Base-by-base conservation (phyloP, 2,329 filamentous ascomycete species). In the Thelonectria olida region DNA sequence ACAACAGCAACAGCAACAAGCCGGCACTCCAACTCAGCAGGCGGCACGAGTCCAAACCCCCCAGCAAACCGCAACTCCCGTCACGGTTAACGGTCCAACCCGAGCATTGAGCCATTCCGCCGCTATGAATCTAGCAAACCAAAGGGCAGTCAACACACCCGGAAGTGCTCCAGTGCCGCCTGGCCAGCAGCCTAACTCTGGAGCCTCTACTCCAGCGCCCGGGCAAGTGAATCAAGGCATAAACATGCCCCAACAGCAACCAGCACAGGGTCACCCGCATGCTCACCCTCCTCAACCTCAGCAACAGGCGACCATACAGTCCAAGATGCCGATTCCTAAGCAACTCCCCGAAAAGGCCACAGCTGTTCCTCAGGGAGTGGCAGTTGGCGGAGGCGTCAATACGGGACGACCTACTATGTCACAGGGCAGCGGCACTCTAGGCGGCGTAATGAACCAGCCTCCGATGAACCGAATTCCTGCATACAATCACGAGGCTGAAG, bases 401-500 rank as follows among this genome's bases (percentile, higher is more conserved):
- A 66, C 87, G 80, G 74, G 86, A 79, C 89, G 96, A 7, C 96
- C 96, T n/a, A 97, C 95, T 0, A 86, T 96, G 72, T 89, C 88
- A 17, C 91, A 91, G 50, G 93, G 93, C 20, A 89, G 88, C 53
- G 92, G 91, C 64, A 89, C 89, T 7, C 85, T 91, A 1, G 91
- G 91, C 54, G 93, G 93, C 54, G 90, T 96, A 50, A 92, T 97
- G 85, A 90, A 90, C 52, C 93, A 97, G 72, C 94, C 96, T 0
- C 92, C 92, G 2, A 86, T 98, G 62, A 82, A 89, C 56, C 94
- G 93, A 73, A 88, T 92, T 44, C 92, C 93, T 0, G 88, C 89
- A 0, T 97, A 92, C 76, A 92, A 92, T 58, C 89, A 97, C 60
- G 95, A 98, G 75, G 92, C 92, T 27, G 94, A 97, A 74, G 93